Base-by-base conservation (phyloP, 2,329 filamentous ascomycete genomes). In the Bipolaris victoriae region DNA sequence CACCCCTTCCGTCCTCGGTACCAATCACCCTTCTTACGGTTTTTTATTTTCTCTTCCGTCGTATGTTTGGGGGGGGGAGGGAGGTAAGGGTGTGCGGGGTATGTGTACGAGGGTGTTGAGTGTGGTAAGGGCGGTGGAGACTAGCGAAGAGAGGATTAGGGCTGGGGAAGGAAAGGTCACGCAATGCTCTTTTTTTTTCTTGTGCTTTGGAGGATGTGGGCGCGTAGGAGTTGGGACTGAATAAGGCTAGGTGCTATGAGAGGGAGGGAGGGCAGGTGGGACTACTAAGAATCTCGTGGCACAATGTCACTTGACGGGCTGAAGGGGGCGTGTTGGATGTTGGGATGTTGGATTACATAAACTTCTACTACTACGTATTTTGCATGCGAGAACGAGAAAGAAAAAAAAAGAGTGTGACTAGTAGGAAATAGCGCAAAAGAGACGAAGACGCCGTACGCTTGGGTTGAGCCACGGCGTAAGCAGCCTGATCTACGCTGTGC, bases 401-500 rank as follows among this genome's bases (percentile, higher is more conserved):
- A 24, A 24, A 10, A 10, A 29, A 29, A 10, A 10, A 29, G 26
- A 29, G 26, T 29, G 26, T 29, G 7, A 3, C 4, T 13, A 10
- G 24, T 31, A 3, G 5, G 20, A 16, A 6, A 6, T 45, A 16
- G 43, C 26, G 26, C 36, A 22, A 1, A 26, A 31, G n/a, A 20
- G 31, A 26, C 46, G 33, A 18, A 46, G 45, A 31, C 46, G 39
- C 46, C 52, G 33, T 50, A 20, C 16, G 15, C 24, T 45, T 33
- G 31, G 43, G 26, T 26, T 45, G n/a, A 9, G 24, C 24, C 36
- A 47, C 29, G 52, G 46, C 39, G n/a, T 26, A 22, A 15, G 29
- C 29, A 31, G 37, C 37, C 37, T 49, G 37, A 22, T 49, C 11
- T 26, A 16, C 26, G 4, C 41, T n/a, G 47, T 57, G 37, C 54